Evolutionary conservation across 192 early-diverging fungal species (phyloP), one percentile per base, ranked within the genome.

Genomic region (Dimargaris verticillata): DNA sequence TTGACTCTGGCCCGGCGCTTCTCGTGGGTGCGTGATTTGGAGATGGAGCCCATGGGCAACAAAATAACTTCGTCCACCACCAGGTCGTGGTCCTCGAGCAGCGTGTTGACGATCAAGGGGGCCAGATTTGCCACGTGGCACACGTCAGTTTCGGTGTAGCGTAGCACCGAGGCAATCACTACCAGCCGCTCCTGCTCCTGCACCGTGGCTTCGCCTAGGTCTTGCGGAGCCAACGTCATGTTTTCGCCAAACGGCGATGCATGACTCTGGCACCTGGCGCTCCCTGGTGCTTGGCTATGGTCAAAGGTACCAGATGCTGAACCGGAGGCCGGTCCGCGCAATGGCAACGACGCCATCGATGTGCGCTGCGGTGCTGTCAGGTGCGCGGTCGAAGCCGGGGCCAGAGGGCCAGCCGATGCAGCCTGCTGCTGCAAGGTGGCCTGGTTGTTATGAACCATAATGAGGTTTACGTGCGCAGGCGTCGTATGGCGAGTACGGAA

Each of bases 81-180:
- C 50, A 89, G 79, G 53, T 73, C 72, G 66, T 89, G 87, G 29
- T 78, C 73, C 48, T 89, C 84, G 24, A 91, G 65, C 18, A 88
- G 76, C 14, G 76, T 74, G 61, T 80, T 75, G 53, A 88, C 74
- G 22, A 88, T 67, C 25, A 75, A 65, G 28, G 84, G 74, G 0
- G 82, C 74, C 20, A 82, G 52, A 57, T 81, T 76, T 14, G 76
- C 69, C 48, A 80, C 65, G 58, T 67, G 63, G 51, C 69, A 64
- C 13, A 64, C 57, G 0, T 65, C 63, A 15, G 69, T 69, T 38
- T 64, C 53, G 28, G 57, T 59, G n/a, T 59, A 59, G 41, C 63
- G 55, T 50, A 66, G 70, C 53, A 67, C 63, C 15, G 66, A 71
- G 9, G 64, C 60, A 28, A 70, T 66, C 5, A 70, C 75, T 20